These are phyloP conservation scores for Fusarium paranaense DNA, from an alignment of 2,329 filamentous ascomycete genomes.

Conservation along the genomic window DNA sequence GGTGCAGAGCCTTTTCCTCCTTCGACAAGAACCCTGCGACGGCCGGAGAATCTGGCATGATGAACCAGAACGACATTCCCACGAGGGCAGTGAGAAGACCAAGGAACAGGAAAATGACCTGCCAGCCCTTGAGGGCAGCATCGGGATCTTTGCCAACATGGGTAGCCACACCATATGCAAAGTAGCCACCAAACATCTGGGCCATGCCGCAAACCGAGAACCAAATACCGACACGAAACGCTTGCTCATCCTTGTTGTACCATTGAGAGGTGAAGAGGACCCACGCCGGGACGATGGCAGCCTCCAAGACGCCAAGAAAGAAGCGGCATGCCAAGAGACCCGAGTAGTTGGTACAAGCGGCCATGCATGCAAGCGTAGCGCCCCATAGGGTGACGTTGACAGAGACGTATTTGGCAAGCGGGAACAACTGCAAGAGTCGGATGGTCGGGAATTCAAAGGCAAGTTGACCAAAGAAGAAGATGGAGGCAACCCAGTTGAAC, in stretches of 20 bases:
- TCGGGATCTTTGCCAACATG: conserved; percentile 31
- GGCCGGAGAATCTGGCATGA: conserved; percentile 28
- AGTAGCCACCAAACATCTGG: conserved; percentile 39
- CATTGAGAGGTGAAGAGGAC: conserved; percentile 35
- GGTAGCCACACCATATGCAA: conserved; percentile 34
- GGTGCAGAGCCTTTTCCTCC: conserved; percentile 18
- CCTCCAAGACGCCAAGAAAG: conserved; percentile 28
- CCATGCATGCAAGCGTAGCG: conserved; percentile 24
- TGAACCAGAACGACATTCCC: conserved; percentile 25
- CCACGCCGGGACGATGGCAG: conserved; percentile 27
- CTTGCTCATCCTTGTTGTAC: conserved; percentile 38
- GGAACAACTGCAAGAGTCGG: conserved; percentile 52
- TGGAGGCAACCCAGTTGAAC: conserved; percentile 54
- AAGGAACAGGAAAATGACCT: conserved; percentile 29
- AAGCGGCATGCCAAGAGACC: conserved; percentile 27
- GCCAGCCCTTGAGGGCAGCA: conserved; percentile 18
- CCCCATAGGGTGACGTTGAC: conserved; percentile 53
- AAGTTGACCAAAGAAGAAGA: conserved; percentile 50
- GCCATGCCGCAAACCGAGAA: conserved; percentile 33
- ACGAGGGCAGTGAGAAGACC: conserved; percentile 15
- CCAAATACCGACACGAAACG: conserved; percentile 37
- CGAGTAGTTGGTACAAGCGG: conserved; percentile 27
- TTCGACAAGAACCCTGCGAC: conserved; percentile 14
- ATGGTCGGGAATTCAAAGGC: conserved; percentile 54
- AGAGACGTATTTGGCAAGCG: conserved; percentile 52